Evolutionary conservation across 495 filamentous ascomycete genomes (phyloP).

Genomic region (Daldinia caldariorum): DNA sequence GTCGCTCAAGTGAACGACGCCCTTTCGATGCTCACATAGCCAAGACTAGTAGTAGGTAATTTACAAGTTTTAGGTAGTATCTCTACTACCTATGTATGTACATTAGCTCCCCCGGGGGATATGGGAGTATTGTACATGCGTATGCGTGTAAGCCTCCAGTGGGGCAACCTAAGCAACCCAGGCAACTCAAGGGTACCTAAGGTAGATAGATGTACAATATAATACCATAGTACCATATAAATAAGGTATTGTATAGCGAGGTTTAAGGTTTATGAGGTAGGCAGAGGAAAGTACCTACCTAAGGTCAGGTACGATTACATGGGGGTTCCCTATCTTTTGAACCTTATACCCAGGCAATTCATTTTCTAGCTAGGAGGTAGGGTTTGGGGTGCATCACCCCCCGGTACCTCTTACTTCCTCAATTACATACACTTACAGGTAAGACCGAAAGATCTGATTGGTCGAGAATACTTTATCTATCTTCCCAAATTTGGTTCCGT

Average conservation of each 20-base stretch:
- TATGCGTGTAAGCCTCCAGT: slow-evolving; percentile 6
- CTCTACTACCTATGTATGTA: not conserved
- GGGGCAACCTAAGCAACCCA: not conserved
- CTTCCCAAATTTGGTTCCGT: slow-evolving; percentile 34
- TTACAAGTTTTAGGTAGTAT: too few relatives aligned
- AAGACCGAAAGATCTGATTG: slow-evolving; percentile 36
- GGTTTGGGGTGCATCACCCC: slow-evolving; percentile 35
- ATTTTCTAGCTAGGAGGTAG: not conserved
- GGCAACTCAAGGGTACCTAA: not conserved
- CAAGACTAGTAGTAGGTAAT: not conserved
- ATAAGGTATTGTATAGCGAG: too few relatives aligned
- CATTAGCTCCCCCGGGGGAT: not conserved
- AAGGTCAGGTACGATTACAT: not conserved
- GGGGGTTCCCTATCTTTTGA: slow-evolving; percentile 1
- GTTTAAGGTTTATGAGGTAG: too few relatives aligned
- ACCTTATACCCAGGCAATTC: slow-evolving; percentile 21
- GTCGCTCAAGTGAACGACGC: not conserved
- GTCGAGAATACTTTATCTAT: slow-evolving; percentile 34
- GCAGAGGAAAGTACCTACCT: too few relatives aligned
- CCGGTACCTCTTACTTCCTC: slow-evolving; percentile 11
- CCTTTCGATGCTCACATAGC: not conserved
- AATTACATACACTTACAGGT: slow-evolving; percentile 40
- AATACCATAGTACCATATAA: too few relatives aligned
- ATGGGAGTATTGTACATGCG: not conserved
- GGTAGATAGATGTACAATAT: too few relatives aligned